Evolutionary conservation across 495 filamentous ascomycete genomes (phyloP).

Genomic region (Aspergillus baeticus): DNA sequence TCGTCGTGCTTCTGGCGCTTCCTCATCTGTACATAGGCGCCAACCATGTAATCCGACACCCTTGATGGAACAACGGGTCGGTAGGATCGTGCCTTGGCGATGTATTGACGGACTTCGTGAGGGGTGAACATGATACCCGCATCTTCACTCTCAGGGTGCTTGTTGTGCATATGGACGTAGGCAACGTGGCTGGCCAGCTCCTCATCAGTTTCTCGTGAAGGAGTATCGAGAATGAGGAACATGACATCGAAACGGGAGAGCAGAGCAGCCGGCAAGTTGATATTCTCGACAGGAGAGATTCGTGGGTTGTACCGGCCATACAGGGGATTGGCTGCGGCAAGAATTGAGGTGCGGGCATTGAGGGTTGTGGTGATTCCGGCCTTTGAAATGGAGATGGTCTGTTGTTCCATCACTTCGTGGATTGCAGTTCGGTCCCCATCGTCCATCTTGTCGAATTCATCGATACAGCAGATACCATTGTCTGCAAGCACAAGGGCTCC

Average conservation of each 20-base stretch:
- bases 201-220: constrained; percentile 81
- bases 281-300: constrained; percentile 95
- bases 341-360: constrained; percentile 93
- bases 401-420: constrained; percentile 99
- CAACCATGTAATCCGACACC: constrained; percentile 93
- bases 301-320: constrained; percentile 98
- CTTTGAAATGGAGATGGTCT: constrained; percentile 98
- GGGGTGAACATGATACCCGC: constrained; percentile 77
- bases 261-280: constrained; percentile 93
- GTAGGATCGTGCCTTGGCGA: constrained; percentile 86
- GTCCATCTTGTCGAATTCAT: constrained; percentile 99
- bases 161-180: constrained; percentile 95
- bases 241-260: constrained; percentile 96
- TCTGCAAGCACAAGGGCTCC: constrained; percentile 94
- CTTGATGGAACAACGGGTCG: constrained; percentile 78
- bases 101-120: constrained; percentile 89
- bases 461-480: constrained; percentile 98
- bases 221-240: constrained; percentile 94
- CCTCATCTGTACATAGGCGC: constrained; percentile 90
- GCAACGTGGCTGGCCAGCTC: constrained; percentile 95
- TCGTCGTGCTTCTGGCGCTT: constrained; percentile 87
- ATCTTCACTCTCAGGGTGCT: constrained; percentile 76
- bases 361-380: constrained; percentile 95
- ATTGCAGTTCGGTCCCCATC: constrained; percentile 94
- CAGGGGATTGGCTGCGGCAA: constrained; percentile 96